A percentile compares a stretch with the other conserved stretches of the same genome.
phyloP scores from a whole-genome alignment of 345 rosid genomes.

The Camelina laxa region DNA sequence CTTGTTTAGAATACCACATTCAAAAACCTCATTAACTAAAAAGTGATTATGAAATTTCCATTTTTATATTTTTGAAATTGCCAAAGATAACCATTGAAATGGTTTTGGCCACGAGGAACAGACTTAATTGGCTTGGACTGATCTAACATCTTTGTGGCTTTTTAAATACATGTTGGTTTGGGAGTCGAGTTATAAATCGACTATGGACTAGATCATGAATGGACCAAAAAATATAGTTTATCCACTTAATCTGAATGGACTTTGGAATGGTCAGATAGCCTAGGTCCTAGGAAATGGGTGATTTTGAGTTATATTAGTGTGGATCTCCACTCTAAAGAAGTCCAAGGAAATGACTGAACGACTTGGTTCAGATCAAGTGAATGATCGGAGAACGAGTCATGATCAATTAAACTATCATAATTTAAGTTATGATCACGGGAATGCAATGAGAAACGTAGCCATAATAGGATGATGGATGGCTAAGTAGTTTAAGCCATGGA shows the following conservation, averaged over 20 bases:
- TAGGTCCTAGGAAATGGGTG: background rate
- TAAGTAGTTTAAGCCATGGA: too few species aligned
- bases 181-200: background rate
- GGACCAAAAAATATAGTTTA: background rate
- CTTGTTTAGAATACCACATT: slow-evolving; percentile 8
- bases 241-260: background rate
- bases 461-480: too few species aligned
- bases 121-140: background rate
- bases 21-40: background rate
- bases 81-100: background rate
- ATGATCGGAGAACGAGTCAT: background rate
- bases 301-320: background rate
- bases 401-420: background rate
- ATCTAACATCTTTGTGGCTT: background rate
- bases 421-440: background rate
- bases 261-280: background rate
- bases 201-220: background rate
- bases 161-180: background rate
- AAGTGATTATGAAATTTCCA: background rate
- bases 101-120: background rate
- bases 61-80: background rate
- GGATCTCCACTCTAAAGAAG: background rate
- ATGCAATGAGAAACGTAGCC: background rate
- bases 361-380: background rate
- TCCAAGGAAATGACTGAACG: background rate